These are phyloP conservation scores for Lasiodiplodia theobromae DNA, from an alignment of 2,329 filamentous ascomycete genomes.

Conservation along the genomic window DNA sequence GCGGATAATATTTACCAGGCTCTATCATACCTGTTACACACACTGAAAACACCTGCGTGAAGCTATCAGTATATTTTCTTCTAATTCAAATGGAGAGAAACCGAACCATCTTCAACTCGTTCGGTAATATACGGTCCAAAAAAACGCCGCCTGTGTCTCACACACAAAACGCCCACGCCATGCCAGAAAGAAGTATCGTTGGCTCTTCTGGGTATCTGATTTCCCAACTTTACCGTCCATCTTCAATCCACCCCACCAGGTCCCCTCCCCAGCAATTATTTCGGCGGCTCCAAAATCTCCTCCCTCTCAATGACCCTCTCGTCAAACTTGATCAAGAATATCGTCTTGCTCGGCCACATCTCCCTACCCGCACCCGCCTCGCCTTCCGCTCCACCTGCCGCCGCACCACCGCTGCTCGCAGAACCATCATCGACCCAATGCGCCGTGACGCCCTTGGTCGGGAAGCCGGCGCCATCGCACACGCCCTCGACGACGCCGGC, in stretches of 20 bases:
- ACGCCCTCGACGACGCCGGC: constrained; percentile 95
- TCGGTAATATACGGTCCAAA: constrained; percentile 15
- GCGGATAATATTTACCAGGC: background rate
- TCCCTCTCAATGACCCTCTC: constrained; percentile 92
- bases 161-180: constrained; percentile 18
- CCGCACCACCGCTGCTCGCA: constrained; percentile 54
- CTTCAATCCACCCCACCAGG: background rate
- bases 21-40: constrained; percentile 5
- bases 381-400: constrained; percentile 59
- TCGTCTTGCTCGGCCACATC: constrained; percentile 95
- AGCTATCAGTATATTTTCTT: constrained; percentile 16
- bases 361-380: constrained; percentile 62
- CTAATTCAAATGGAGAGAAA: background rate
- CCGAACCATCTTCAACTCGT: background rate
- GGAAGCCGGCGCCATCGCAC: constrained; percentile 90
- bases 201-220: background rate
- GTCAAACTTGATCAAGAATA: constrained; percentile 93
- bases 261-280: constrained; percentile 35
- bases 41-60: background rate
- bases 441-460: constrained; percentile 81
- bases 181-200: constrained; percentile 15
- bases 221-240: background rate
- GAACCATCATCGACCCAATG: constrained; percentile 69
- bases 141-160: constrained; percentile 23
- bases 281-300: constrained; percentile 73